Base-by-base conservation (phyloP, 768 basidiomycete genomes). In the Mycena rosella region DNA sequence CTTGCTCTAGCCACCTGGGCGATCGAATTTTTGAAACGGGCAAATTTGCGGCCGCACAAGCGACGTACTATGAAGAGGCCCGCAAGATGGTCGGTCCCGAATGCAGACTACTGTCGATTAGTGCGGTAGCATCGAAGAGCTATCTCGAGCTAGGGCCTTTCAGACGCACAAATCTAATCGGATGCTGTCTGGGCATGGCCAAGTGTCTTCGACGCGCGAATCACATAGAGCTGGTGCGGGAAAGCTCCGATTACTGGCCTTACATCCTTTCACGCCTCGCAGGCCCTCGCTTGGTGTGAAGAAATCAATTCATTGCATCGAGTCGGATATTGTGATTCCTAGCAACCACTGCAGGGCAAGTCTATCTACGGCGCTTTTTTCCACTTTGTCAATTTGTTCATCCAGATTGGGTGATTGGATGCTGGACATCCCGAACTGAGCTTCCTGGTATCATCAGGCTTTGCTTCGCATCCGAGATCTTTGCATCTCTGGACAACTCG, bases 221-320 rank as follows among this genome's bases (percentile, higher is more conserved):
- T 22, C 18, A 44, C 18, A n/a, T 44, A 3, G 42, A 44, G 14
- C 18, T 44, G 42, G 42, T n/a, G n/a, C n/a, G n/a, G 38, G 9
- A 17, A 15, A 10, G 15, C 3, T 44, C 18, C 18, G n/a, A 20
- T n/a, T 22, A 3, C 42, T 22, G 20, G 20, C 6, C 20, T 44
- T n/a, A 44, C 15, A 8, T 20, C 20, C 20, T 30, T 3, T 49
- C 3, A 32, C n/a, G 36, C 48, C 8, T 24, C 10, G 7, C 18
- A 67, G 66, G 66, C 66, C 30, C 66, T 67, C 18, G 66, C 66
- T 6, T 67, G 60, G 66, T 47, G 42, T 11, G 66, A 67, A 4
- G 66, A 67, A 8, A 38, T 67, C 34, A 47, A 34, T 18, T 29
- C 47, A 0, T 11, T 67, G 15, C 17, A 57, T 22, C 66, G 47